These are phyloP conservation scores for Castanea mollissima DNA, from an alignment of 306 rosid species.

Conservation along the genomic window DNA sequence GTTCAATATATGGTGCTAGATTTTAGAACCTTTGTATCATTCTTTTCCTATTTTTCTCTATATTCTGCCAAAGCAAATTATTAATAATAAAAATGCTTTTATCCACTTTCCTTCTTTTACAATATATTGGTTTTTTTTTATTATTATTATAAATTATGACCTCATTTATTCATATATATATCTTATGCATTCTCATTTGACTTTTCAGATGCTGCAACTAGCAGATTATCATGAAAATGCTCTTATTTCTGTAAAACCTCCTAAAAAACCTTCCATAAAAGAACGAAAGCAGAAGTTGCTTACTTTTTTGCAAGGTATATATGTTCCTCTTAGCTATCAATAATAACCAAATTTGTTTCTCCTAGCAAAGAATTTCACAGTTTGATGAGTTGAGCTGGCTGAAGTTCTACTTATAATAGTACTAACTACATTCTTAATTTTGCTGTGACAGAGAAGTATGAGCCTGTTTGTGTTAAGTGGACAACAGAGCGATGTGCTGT, in stretches of 20 bases:
- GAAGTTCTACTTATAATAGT: slow-evolving; percentile 16
- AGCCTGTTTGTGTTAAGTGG: slow-evolving; percentile 94
- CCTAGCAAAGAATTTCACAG: slow-evolving; percentile 13
- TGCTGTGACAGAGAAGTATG: slow-evolving; percentile 75
- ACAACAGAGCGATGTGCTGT: slow-evolving; percentile 99
- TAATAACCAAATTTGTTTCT: not conserved
- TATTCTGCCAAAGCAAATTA: not conserved
- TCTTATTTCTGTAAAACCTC: slow-evolving; percentile 60
- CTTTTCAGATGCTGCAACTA: slow-evolving; percentile 87
- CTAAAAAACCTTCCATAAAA: slow-evolving; percentile 80
- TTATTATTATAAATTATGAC: not conserved
- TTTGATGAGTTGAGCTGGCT: slow-evolving; percentile 14
- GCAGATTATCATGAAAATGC: slow-evolving; percentile 90
- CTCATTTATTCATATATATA: not conserved
- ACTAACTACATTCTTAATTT: slow-evolving; percentile 20
- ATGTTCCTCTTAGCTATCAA: slow-evolving; percentile 6
- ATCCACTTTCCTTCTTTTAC: not conserved
- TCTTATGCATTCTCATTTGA: slow-evolving; percentile 29
- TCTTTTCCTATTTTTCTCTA: not conserved
- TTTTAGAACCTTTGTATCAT: not conserved
- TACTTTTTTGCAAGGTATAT: slow-evolving; percentile 81
- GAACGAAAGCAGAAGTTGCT: slow-evolving; percentile 91
- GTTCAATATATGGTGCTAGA: not conserved
- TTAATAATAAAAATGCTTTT: not conserved
- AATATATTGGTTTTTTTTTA: not conserved